These are phyloP conservation scores for Pseudozyma sp. DNA, from an alignment of 1,284 basidiomycete species.

Conservation along the genomic window DNA sequence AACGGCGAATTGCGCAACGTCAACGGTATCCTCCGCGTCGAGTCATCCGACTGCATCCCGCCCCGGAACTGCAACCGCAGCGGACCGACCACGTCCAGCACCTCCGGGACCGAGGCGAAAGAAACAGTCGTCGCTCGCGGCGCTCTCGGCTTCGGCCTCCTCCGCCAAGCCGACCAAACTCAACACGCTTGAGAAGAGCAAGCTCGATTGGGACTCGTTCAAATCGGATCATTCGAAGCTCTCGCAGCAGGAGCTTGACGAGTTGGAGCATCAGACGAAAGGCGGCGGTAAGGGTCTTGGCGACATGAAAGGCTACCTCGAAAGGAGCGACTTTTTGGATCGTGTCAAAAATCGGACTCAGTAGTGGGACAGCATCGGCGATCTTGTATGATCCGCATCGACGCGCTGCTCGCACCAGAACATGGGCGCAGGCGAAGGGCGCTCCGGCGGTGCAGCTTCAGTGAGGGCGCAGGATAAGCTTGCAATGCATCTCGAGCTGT, in stretches of 20 bases:
- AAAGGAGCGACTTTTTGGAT: conserved; percentile 63
- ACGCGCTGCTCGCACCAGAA: no score
- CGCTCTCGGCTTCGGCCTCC: conserved; percentile 41
- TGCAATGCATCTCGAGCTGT: conserved; percentile 26
- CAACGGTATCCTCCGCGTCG: conserved; percentile 6
- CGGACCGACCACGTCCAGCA: conserved; percentile 1
- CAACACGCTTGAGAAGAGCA: conserved; percentile 67
- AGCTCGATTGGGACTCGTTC: conserved; percentile 63
- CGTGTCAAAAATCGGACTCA: conserved; percentile 56
- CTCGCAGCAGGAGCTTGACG: conserved; percentile 57
- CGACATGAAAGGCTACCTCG: conserved; percentile 65
- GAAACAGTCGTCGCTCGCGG: conserved; percentile 49
- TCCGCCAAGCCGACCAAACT: conserved; percentile 57
- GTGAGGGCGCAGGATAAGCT: no score
- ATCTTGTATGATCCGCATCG: no score
- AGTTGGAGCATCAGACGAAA: conserved; percentile 66
- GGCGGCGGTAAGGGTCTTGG: conserved; percentile 62
- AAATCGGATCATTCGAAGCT: conserved; percentile 37
- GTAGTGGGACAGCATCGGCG: conserved; percentile 9
- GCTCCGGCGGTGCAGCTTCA: no score
- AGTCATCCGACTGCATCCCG: neutral
- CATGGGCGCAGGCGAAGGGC: no score
- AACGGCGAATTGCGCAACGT: neutral
- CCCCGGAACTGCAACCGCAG: neutral
- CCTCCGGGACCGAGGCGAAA: conserved; percentile 38